Evolutionary conservation across 2,329 filamentous ascomycete genomes (phyloP).

Genomic region (Ophiocordyceps camponoti-saundersi): DNA sequence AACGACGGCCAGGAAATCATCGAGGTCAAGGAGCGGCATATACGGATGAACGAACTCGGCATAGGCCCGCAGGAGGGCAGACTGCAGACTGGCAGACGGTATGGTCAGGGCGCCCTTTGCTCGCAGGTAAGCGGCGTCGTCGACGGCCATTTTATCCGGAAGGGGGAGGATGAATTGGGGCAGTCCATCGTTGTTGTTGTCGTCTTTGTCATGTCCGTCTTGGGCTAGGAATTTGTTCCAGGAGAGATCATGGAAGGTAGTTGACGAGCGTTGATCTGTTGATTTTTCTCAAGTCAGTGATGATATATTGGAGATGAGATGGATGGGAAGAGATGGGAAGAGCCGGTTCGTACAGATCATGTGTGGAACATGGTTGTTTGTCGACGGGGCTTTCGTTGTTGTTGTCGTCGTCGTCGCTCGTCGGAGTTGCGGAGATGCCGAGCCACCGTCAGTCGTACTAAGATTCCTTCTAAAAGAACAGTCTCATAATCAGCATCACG

Average conservation of each 20-base stretch:
- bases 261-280: no score
- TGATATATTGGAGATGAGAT: background rate
- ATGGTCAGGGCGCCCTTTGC: slow-evolving; percentile 73
- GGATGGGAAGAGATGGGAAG: slow-evolving; percentile 3
- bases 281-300: background rate
- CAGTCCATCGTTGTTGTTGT: slow-evolving; percentile 18
- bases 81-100: slow-evolving; percentile 52
- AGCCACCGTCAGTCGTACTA: no score
- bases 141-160: slow-evolving; percentile 56
- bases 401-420: background rate
- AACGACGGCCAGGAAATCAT: slow-evolving; percentile 42
- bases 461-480: no score
- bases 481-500: no score
- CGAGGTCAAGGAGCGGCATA: slow-evolving; percentile 70
- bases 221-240: no score
- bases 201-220: no score
- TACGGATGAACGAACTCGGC: slow-evolving; percentile 85
- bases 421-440: background rate
- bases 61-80: slow-evolving; percentile 67
- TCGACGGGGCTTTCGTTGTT: slow-evolving; percentile 5
- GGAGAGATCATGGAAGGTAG: no score
- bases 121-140: slow-evolving; percentile 70
- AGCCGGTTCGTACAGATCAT: slow-evolving; percentile 24
- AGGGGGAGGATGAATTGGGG: slow-evolving; percentile 64
- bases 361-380: slow-evolving; percentile 28